These are phyloP conservation scores for Starmera caribaea DNA, from an alignment of 805 yeast genomes.

Conservation along the genomic window DNA sequence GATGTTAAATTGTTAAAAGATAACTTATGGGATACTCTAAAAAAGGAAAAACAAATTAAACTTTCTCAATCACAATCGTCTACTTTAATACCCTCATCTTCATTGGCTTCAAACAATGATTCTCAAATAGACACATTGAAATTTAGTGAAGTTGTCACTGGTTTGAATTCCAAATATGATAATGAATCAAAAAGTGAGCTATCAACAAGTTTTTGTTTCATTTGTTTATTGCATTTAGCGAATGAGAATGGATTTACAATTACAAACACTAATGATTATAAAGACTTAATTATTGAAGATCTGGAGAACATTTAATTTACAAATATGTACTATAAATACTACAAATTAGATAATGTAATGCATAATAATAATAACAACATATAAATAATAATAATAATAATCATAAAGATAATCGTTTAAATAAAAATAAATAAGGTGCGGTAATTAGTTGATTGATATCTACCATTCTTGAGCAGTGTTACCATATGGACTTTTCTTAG, in stretches of 20 bases:
- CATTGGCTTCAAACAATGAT: background rate
- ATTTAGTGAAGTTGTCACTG: constrained; percentile 39
- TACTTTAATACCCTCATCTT: background rate
- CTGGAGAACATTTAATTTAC: background rate
- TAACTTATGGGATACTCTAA: constrained; percentile 62
- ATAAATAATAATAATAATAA: too few species aligned
- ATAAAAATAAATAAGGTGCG: background rate
- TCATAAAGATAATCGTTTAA: too few species aligned
- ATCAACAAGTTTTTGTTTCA: constrained; percentile 79
- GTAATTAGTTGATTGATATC: constrained; percentile 4
- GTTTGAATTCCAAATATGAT: constrained; percentile 43
- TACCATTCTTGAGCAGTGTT: constrained; percentile 70
- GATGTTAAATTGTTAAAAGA: constrained; percentile 70
- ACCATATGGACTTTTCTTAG: constrained; percentile 61
- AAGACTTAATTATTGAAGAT: background rate
- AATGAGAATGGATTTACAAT: constrained; percentile 72
- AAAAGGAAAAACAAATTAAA: constrained; percentile 7
- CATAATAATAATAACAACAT: too few species aligned
- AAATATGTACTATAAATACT: too few species aligned
- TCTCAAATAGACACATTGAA: constrained; percentile 2
- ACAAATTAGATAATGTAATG: too few species aligned
- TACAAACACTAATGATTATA: constrained; percentile 24
- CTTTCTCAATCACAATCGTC: constrained; percentile 1
- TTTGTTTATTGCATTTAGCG: constrained; percentile 75
- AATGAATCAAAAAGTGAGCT: constrained; percentile 51